phyloP scores from a whole-genome alignment of 441 rosid genomes.

The Erodium chrysanthum region DNA sequence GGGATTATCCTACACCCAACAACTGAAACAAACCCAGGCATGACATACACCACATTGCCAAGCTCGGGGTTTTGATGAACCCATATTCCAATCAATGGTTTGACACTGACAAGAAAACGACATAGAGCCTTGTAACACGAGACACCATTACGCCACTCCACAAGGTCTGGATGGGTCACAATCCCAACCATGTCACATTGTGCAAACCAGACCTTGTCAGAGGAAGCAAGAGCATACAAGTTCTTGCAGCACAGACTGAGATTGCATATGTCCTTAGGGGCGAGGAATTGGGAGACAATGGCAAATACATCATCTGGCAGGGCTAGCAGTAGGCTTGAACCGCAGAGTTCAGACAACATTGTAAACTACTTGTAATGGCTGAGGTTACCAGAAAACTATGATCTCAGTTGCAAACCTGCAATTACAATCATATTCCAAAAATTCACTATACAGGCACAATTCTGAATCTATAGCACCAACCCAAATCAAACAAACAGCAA shows the following conservation, averaged over 20 bases:
- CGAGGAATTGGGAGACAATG: slow-evolving; percentile 44
- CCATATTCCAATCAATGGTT: slow-evolving; percentile 71
- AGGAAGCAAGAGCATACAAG: slow-evolving; percentile 33
- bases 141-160: slow-evolving; percentile 61
- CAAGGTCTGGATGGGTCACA: slow-evolving; percentile 38
- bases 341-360: slow-evolving; percentile 35
- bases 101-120: slow-evolving; percentile 48
- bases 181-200: slow-evolving; percentile 55
- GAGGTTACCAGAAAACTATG: slow-evolving; percentile 10
- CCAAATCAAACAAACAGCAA: neutral
- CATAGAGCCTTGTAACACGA: slow-evolving; percentile 53
- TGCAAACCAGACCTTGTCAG: slow-evolving; percentile 58
- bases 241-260: slow-evolving; percentile 52
- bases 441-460: slow-evolving; percentile 7
- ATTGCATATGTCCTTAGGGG: slow-evolving; percentile 50
- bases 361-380: no score
- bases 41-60: slow-evolving; percentile 70
- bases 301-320: slow-evolving; percentile 70
- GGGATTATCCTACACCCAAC: slow-evolving; percentile 76
- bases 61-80: slow-evolving; percentile 85
- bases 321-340: slow-evolving; percentile 43
- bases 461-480: neutral
- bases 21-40: slow-evolving; percentile 68
- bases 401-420: slow-evolving; percentile 17
- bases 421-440: neutral